Conservation (phyloP, 805 yeast genomes). For the Metschnikowia peoriensis region DNA sequence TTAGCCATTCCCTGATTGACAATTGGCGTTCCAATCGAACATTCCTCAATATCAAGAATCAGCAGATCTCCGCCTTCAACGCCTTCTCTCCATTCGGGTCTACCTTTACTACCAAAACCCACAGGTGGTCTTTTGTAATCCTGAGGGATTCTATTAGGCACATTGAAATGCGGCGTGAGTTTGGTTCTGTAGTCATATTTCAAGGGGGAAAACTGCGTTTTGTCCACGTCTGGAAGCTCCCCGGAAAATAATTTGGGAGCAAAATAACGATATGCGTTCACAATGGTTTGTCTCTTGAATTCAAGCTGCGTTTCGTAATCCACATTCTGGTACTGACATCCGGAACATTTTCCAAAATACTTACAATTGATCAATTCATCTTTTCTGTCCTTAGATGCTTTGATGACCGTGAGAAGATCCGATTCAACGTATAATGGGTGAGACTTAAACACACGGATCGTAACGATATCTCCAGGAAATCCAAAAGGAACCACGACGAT, state of each 20-base stretch:
- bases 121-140: conserved; percentile 57
- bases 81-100: conserved; percentile 61
- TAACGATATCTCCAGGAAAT: conserved; percentile 78
- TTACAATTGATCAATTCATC: conserved; percentile 66
- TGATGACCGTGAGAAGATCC: conserved; percentile 58
- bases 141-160: conserved; percentile 54
- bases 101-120: conserved; percentile 88
- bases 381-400: conserved; percentile 39
- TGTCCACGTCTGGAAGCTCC: conserved; percentile 57
- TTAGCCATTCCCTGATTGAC: conserved; percentile 70
- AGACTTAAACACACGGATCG: conserved; percentile 70
- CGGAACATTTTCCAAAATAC: conserved; percentile 91
- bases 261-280: conserved; percentile 76
- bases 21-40: conserved; percentile 81
- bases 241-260: conserved; percentile 52
- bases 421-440: conserved; percentile 73
- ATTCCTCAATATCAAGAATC: conserved; percentile 90
- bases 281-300: conserved; percentile 71
- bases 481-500: conserved; percentile 83
- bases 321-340: conserved; percentile 88
- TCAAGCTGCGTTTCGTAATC: conserved; percentile 69
- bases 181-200: conserved; percentile 83
- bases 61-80: conserved; percentile 57
- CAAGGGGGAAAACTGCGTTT: conserved; percentile 75
- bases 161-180: conserved; percentile 91